phyloP scores from a whole-genome alignment of 2,329 filamentous ascomycete genomes.

The Sarocladium brachiariae region DNA sequence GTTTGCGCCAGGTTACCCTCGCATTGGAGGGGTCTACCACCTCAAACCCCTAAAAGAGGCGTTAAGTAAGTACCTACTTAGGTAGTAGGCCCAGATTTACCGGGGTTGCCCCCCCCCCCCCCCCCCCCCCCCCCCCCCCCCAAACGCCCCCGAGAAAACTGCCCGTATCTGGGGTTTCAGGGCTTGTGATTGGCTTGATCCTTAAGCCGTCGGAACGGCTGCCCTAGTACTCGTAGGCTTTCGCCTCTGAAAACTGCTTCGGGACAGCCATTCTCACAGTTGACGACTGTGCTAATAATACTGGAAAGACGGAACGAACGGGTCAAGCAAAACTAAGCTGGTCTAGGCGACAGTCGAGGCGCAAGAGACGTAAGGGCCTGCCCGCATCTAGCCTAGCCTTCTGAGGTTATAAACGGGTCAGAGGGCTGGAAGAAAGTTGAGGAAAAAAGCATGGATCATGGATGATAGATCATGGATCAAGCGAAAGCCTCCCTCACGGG shows the following conservation, averaged over 20 bases:
- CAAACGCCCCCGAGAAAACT: not conserved
- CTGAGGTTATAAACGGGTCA: not conserved
- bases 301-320: not conserved
- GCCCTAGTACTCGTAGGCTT: not conserved
- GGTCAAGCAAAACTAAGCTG: slow-evolving; percentile 2
- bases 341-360: not conserved
- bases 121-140: too few relatives aligned
- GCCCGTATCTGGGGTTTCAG: not conserved
- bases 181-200: not conserved
- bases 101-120: too few relatives aligned
- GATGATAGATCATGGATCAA: not conserved
- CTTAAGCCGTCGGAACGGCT: not conserved
- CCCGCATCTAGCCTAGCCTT: not conserved
- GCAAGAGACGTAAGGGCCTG: not conserved
- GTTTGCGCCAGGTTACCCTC: slow-evolving; percentile 4
- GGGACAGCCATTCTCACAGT: too few relatives aligned
- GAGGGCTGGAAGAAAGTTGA: not conserved
- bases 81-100: too few relatives aligned
- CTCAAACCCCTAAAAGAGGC: not conserved
- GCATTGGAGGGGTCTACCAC: not conserved
- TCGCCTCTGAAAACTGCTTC: too few relatives aligned
- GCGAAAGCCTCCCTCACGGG: too few relatives aligned
- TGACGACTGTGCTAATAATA: too few relatives aligned
- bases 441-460: not conserved
- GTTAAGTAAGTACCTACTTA: not conserved